These are phyloP conservation scores for Bipolaris victoriae DNA, from an alignment of 2,329 filamentous ascomycete genomes.

Conservation along the genomic window DNA sequence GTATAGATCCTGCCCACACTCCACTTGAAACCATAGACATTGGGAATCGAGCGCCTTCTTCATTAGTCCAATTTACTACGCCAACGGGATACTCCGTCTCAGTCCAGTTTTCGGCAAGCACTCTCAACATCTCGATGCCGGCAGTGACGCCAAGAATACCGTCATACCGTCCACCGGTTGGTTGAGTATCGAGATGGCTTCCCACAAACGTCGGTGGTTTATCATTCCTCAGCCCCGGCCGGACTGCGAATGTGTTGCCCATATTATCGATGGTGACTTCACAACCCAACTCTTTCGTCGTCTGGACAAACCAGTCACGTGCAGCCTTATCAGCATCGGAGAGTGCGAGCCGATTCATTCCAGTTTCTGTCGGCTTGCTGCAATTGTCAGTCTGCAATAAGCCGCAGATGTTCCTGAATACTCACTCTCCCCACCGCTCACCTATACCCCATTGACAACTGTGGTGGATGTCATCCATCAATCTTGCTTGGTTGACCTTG, in stretches of 20 bases:
- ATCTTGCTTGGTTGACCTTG: conserved; percentile 63
- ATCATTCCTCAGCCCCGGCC: conserved; percentile 65
- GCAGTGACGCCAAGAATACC: conserved; percentile 77
- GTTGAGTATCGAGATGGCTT: conserved; percentile 66
- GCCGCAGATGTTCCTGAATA: neutral
- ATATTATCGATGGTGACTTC: conserved; percentile 72
- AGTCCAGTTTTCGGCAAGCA: conserved; percentile 69
- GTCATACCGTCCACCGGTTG: conserved; percentile 72
- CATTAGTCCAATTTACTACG: conserved; percentile 81
- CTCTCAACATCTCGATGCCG: conserved; percentile 73
- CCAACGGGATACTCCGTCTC: conserved; percentile 75
- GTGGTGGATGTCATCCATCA: conserved; percentile 69
- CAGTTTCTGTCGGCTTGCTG: conserved; percentile 67
- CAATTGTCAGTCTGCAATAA: conserved; percentile 7
- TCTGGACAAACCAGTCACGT: conserved; percentile 76
- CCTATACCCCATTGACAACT: conserved; percentile 72
- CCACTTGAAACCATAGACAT: conserved; percentile 76
- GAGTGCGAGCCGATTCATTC: conserved; percentile 77
- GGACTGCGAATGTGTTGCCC: conserved; percentile 80
- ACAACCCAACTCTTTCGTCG: conserved; percentile 68
- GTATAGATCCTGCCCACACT: conserved; percentile 75
- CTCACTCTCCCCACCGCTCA: conserved; percentile 69
- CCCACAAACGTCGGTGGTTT: conserved; percentile 70
- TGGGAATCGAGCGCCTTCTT: conserved; percentile 82
- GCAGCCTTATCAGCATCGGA: conserved; percentile 73